phyloP scores from a whole-genome alignment of 139 green algal species.

The Chlamydomonas sphaeroides region DNA sequence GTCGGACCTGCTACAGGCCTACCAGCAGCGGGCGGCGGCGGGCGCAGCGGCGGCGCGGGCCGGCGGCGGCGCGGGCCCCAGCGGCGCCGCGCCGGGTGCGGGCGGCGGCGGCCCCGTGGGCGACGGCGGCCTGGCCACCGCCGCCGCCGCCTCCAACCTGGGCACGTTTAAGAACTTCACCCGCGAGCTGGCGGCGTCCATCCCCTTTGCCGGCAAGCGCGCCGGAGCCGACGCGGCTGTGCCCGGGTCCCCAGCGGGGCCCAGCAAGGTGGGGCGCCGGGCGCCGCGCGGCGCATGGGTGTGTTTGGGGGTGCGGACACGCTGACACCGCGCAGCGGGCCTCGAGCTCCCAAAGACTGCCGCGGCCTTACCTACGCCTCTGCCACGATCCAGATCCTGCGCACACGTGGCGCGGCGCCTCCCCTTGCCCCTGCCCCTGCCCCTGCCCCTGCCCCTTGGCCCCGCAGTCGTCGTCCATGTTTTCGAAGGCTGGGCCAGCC shows the following conservation, averaged over 20 bases:
- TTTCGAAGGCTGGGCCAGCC: not conserved
- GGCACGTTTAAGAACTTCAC: constrained; percentile 55
- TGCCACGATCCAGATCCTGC: too few relatives aligned
- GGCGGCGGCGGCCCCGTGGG: not conserved
- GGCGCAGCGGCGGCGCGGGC: not conserved
- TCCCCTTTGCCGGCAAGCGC: constrained; percentile 8
- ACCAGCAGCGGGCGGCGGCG: constrained; percentile 19
- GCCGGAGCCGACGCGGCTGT: not conserved
- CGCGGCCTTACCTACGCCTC: too few relatives aligned
- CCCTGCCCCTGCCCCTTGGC: too few relatives aligned
- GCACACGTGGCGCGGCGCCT: too few relatives aligned
- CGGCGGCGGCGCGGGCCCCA: not conserved
- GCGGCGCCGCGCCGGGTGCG: not conserved
- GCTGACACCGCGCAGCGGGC: too few relatives aligned
- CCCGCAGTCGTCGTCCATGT: too few relatives aligned
- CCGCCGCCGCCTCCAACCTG: constrained; percentile 42
- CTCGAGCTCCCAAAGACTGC: too few relatives aligned
- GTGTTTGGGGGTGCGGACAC: too few relatives aligned
- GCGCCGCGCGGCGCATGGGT: not conserved
- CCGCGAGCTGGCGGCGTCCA: constrained; percentile 47
- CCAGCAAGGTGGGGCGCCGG: not conserved
- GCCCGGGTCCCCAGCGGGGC: not conserved
- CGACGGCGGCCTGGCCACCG: not conserved
- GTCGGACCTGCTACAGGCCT: constrained; percentile 50
- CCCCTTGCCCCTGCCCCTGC: too few relatives aligned